These are phyloP conservation scores for Silene latifolia DNA, from an alignment of 148 eudicot species.

Conservation along the genomic window DNA sequence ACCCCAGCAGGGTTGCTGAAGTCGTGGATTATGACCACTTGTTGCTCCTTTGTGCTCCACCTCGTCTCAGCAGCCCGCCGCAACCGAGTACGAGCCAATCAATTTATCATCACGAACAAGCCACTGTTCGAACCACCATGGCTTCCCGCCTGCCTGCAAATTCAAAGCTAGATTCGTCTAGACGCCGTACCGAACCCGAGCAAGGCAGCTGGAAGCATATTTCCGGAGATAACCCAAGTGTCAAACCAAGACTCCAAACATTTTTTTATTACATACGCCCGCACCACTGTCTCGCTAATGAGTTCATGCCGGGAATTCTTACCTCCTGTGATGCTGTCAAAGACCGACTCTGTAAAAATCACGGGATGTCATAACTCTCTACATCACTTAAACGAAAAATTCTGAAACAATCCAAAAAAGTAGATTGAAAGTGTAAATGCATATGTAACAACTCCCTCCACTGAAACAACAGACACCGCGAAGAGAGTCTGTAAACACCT, in stretches of 20 bases:
- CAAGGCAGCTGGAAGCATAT: conserved; percentile 44
- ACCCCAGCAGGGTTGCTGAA: conserved; percentile 23
- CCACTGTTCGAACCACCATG: too few species aligned
- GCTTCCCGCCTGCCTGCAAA: too few species aligned
- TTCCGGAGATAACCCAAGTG: conserved; percentile 53
- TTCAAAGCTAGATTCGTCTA: too few species aligned
- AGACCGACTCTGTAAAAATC: conserved; percentile 43
- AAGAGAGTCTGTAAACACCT: not conserved
- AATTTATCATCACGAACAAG: too few species aligned
- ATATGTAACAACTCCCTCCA: not conserved
- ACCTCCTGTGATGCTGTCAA: conserved; percentile 29
- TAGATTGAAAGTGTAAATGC: not conserved
- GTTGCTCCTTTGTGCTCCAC: too few species aligned
- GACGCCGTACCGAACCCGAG: too few species aligned
- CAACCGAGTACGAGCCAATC: too few species aligned
- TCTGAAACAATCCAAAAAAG: not conserved
- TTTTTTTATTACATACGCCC: conserved; percentile 45
- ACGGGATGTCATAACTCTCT: conserved; percentile 50
- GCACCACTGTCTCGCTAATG: conserved; percentile 45
- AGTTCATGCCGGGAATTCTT: conserved; percentile 32
- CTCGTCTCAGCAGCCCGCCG: too few species aligned
- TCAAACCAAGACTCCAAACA: conserved; percentile 55
- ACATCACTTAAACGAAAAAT: not conserved
- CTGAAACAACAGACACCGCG: too few species aligned
- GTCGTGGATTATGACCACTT: conserved; percentile 59